Conservation (phyloP, 139 green algal genomes). For the Micromonas commoda region DNA sequence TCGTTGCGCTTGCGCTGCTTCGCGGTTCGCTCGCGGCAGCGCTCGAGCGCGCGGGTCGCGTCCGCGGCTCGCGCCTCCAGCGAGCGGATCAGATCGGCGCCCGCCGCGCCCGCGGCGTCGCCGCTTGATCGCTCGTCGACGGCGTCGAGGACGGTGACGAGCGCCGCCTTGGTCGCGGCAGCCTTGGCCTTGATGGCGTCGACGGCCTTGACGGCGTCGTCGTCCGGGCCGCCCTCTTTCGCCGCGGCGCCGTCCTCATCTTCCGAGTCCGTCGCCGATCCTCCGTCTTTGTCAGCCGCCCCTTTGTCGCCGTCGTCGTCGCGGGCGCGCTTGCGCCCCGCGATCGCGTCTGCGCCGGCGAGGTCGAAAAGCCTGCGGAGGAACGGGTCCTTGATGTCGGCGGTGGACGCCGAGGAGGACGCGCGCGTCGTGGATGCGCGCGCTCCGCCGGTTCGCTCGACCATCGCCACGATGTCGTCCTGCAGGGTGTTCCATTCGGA, state of each 20-base stretch:
- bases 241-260: neutral
- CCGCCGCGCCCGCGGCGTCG: neutral
- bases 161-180: neutral
- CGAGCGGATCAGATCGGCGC: neutral
- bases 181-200: neutral
- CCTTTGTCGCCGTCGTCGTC: neutral
- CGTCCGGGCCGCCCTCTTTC: neutral
- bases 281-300: neutral
- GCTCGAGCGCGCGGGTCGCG: neutral
- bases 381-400: neutral
- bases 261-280: neutral
- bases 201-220: neutral
- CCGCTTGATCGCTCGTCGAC: neutral
- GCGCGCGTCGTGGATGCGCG: neutral
- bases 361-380: neutral
- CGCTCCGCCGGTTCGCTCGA: neutral
- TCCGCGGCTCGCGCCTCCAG: neutral
- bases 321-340: neutral
- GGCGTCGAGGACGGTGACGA: neutral
- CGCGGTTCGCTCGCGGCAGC: neutral
- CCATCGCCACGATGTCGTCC: neutral
- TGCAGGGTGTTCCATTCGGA: constrained; percentile 6
- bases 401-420: neutral
- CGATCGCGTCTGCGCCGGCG: neutral
- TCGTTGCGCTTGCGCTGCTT: neutral